Conservation (phyloP, 2,329 filamentous ascomycete species). For the Hymenoscyphus albidus region DNA sequence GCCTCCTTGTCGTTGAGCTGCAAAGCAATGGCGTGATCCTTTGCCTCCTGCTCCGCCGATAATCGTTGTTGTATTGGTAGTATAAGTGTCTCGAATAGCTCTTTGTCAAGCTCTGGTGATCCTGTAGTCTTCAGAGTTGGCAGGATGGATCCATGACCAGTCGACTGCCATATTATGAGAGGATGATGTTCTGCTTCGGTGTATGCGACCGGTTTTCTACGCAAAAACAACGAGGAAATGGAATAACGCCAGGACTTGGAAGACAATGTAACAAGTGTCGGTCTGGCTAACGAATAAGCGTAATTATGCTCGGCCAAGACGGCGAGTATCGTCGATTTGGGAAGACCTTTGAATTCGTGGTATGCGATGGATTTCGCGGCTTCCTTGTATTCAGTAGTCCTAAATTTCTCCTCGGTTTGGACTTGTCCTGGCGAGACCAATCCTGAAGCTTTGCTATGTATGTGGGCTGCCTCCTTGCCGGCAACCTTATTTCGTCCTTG, state of each 20-base stretch:
- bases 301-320: constrained; percentile 79
- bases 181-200: constrained; percentile 57
- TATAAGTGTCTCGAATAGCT: constrained; percentile 57
- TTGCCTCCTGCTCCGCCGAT: constrained; percentile 43
- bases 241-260: constrained; percentile 75
- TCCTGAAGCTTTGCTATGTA: constrained; percentile 21
- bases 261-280: constrained; percentile 64
- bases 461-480: constrained; percentile 36
- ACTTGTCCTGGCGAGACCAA: constrained; percentile 37
- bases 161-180: constrained; percentile 58
- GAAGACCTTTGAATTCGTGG: constrained; percentile 72
- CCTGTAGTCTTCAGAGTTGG: constrained; percentile 64
- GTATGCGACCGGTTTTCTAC: constrained; percentile 54
- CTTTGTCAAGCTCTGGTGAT: constrained; percentile 59
- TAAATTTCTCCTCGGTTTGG: constrained; percentile 61
- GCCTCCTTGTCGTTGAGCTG: constrained; percentile 57
- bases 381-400: constrained; percentile 61
- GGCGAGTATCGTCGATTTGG: constrained; percentile 69
- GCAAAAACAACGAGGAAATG: constrained; percentile 65
- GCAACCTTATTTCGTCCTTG: constrained; percentile 60
- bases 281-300: constrained; percentile 68
- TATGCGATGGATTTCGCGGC: constrained; percentile 66
- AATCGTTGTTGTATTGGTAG: constrained; percentile 47
- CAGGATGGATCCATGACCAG: constrained; percentile 51
- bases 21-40: constrained; percentile 51